Percentiles rank a stretch among this genome's conserved stretches.
phyloP scores from a whole-genome alignment of 2,329 filamentous ascomycete species.

The Penicillium fuscoglaucum region DNA sequence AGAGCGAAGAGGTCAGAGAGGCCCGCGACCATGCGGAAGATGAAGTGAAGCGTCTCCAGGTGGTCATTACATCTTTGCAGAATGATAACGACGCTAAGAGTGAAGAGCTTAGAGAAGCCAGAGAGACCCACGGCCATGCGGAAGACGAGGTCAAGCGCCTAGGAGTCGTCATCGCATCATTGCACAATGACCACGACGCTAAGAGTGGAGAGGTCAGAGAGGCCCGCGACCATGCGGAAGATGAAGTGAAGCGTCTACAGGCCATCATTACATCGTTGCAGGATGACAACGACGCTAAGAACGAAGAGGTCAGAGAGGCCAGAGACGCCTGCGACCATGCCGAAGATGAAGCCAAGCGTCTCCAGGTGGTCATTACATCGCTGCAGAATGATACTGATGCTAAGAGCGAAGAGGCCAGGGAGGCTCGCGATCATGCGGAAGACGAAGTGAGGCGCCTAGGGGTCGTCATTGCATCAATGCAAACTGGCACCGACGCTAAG shows the following conservation, averaged over 20 bases:
- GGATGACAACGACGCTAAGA: not conserved
- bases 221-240: not conserved
- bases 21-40: conserved; percentile 25
- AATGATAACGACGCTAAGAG: not conserved
- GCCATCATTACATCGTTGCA: not conserved
- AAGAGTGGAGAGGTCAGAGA: not conserved
- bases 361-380: conserved; percentile 16
- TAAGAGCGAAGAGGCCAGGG: conserved; percentile 19
- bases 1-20: conserved; percentile 22
- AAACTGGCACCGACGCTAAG: not conserved
- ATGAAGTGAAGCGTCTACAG: not conserved
- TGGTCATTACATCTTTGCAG: conserved; percentile 10
- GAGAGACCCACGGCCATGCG: not conserved
- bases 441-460: conserved; percentile 30
- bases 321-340: conserved; percentile 13
- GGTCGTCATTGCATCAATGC: conserved; percentile 8
- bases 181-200: not conserved
- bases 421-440: conserved; percentile 24
- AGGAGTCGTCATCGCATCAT: not conserved
- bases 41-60: conserved; percentile 31
- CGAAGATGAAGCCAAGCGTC: conserved; percentile 15
- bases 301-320: not conserved
- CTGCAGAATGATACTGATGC: conserved; percentile 16
- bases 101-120: not conserved
- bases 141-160: not conserved